These are phyloP conservation scores for Corylus avellana DNA, from an alignment of 306 rosid genomes.

Conservation along the genomic window DNA sequence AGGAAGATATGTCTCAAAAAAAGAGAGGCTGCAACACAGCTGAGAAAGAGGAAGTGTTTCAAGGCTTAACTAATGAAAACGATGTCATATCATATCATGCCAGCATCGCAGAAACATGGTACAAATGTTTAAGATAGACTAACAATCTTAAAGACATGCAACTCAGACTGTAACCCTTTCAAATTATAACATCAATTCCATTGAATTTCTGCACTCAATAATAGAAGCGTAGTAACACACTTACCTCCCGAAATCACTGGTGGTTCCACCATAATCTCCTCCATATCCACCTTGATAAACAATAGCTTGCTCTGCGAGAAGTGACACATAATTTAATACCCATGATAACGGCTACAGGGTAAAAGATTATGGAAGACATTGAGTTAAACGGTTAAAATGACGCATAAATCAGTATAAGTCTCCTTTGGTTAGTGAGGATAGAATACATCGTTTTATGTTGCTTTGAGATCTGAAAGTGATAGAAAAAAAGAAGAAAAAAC, in stretches of 20 bases:
- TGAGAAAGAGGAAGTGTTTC: neutral
- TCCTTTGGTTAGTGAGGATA: neutral
- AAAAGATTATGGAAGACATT: neutral
- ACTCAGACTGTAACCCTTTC: neutral
- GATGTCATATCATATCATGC: neutral
- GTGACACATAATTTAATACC: conserved; percentile 10
- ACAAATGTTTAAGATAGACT: neutral
- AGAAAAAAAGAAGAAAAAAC: neutral
- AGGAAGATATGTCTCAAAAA: neutral
- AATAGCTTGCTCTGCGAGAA: conserved; percentile 64
- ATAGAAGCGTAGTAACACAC: neutral
- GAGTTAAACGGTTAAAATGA: neutral
- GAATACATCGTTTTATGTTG: neutral
- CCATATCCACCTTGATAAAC: conserved; percentile 70
- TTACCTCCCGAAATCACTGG: conserved; percentile 60
- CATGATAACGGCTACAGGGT: neutral
- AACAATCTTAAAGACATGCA: neutral
- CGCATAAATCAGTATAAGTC: neutral
- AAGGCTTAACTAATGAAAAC: neutral
- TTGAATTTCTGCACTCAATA: neutral
- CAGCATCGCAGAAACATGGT: neutral
- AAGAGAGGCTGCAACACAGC: neutral
- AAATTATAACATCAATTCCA: neutral
- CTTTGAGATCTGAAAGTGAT: neutral
- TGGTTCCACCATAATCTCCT: conserved; percentile 49